A percentile compares a stretch with the other conserved stretches of the same genome.
Evolutionary conservation across 108 stramenopile genomes (phyloP).

Genomic region (Skeletonema tropicum): DNA sequence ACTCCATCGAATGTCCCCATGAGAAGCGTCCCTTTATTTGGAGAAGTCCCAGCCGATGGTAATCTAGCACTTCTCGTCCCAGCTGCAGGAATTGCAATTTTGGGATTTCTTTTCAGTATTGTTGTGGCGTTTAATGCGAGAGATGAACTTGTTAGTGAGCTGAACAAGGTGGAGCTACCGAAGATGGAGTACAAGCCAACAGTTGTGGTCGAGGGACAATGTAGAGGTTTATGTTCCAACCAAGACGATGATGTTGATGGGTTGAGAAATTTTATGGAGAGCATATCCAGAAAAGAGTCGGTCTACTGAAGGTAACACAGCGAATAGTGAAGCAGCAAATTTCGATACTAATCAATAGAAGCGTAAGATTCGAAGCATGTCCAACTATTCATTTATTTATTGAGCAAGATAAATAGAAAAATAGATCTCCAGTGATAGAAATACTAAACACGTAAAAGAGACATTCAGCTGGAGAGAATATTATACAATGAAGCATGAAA

Average conservation of each 20-base stretch:
- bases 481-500: no score
- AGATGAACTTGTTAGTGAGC: constrained; percentile 55
- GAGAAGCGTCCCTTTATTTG: constrained; percentile 62
- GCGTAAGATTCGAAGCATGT: no score
- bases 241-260: constrained; percentile 62
- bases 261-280: constrained; percentile 63
- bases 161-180: constrained; percentile 41
- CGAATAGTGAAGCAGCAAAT: no score
- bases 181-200: constrained; percentile 50
- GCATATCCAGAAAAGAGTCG: not conserved
- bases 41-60: constrained; percentile 77
- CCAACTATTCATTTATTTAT: no score
- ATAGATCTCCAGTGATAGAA: no score
- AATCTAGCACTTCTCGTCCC: constrained; percentile 65
- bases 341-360: no score
- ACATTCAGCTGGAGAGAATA: no score
- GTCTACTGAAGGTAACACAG: no score
- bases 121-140: constrained; percentile 58
- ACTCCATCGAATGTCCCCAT: constrained; percentile 33
- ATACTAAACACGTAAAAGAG: no score
- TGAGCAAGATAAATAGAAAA: no score
- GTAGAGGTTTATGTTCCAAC: constrained; percentile 68
- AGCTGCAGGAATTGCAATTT: constrained; percentile 61
- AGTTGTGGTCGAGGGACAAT: constrained; percentile 46
- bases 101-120: constrained; percentile 69